Conservation (phyloP, 352 stramenopile genomes). For the Globisporangium sylvaticum region DNA sequence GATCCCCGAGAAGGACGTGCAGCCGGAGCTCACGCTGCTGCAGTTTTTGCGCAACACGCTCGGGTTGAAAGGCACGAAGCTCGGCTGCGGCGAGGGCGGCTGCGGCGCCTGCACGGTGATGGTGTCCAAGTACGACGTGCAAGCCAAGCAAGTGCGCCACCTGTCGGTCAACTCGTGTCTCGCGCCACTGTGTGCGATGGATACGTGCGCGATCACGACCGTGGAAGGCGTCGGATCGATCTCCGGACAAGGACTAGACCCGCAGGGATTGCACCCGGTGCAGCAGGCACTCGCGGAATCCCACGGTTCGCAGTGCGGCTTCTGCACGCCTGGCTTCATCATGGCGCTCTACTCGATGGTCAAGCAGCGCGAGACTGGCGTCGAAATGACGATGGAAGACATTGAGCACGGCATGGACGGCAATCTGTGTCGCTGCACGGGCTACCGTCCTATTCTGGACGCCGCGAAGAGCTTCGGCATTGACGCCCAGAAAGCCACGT, state of each 20-base stretch:
- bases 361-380: slow-evolving; percentile 64
- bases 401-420: slow-evolving; percentile 94
- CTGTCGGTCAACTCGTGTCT: slow-evolving; percentile 88
- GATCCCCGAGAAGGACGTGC: slow-evolving; percentile 44
- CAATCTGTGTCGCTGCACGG: slow-evolving; percentile 95
- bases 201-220: slow-evolving; percentile 82
- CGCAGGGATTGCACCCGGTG: slow-evolving; percentile 65
- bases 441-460: slow-evolving; percentile 81
- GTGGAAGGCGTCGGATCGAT: slow-evolving; percentile 73
- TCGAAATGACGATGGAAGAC: slow-evolving; percentile 75
- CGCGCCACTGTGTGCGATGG: slow-evolving; percentile 74
- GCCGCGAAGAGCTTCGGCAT: slow-evolving; percentile 84
- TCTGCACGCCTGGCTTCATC: slow-evolving; percentile 88
- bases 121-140: slow-evolving; percentile 68
- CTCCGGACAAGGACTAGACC: slow-evolving; percentile 22
- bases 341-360: slow-evolving; percentile 85
- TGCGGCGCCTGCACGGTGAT: slow-evolving; percentile 97
- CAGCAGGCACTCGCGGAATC: slow-evolving; percentile 89
- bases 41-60: slow-evolving; percentile 77
- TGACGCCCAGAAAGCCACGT: slow-evolving; percentile 54
- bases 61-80: slow-evolving; percentile 78
- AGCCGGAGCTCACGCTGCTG: slow-evolving; percentile 77
- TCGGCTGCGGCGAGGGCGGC: slow-evolving; percentile 93
- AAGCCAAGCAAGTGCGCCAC: slow-evolving; percentile 45
- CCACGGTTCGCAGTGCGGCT: slow-evolving; percentile 94